A percentile compares a stretch with the other conserved stretches of the same genome.
These are phyloP conservation scores for Macrolepiota fuliginosa DNA, from an alignment of 768 basidiomycete species.

Conservation along the genomic window DNA sequence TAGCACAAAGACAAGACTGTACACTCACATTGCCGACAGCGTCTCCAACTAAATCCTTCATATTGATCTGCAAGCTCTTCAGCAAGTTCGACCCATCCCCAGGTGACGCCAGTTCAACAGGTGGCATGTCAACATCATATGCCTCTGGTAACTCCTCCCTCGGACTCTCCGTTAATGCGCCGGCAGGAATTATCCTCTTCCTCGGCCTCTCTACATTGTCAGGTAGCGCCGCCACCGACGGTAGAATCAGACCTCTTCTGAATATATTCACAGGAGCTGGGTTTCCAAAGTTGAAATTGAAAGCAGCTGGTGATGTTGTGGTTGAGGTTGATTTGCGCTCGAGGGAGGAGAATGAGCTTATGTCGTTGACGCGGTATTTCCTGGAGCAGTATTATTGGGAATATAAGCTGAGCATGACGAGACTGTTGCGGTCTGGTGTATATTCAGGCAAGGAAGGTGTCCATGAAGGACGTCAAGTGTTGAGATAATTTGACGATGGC, in stretches of 20 bases:
- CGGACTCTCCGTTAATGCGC: constrained; percentile 1
- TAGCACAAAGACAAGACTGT: neutral
- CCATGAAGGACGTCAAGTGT: constrained; percentile 24
- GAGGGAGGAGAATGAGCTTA: constrained; percentile 8
- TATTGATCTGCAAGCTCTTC: constrained; percentile 68
- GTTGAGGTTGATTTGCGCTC: constrained; percentile 1
- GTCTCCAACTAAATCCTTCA: constrained; percentile 77
- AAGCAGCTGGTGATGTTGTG: neutral
- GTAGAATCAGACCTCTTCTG: neutral
- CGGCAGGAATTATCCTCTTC: constrained; percentile 6
- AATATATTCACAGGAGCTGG: neutral
- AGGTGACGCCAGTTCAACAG: constrained; percentile 27
- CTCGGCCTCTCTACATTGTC: constrained; percentile 7
- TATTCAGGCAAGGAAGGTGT: constrained; percentile 22
- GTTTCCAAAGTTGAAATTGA: constrained; percentile 10
- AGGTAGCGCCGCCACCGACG: neutral
- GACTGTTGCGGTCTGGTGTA: constrained; percentile 13
- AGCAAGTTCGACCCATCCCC: constrained; percentile 63
- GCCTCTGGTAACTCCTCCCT: constrained; percentile 8
- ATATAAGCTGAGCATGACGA: constrained; percentile 13
- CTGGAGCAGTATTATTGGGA: constrained; percentile 18
- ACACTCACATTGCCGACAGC: constrained; percentile 77
- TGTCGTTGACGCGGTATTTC: constrained; percentile 7
- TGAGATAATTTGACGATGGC: constrained; percentile 9
- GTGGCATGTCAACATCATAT: neutral